Evolutionary conservation across 306 rosid species (phyloP), one percentile per base, ranked within the genome.

Genomic region (Citrullus colocynthis): DNA sequence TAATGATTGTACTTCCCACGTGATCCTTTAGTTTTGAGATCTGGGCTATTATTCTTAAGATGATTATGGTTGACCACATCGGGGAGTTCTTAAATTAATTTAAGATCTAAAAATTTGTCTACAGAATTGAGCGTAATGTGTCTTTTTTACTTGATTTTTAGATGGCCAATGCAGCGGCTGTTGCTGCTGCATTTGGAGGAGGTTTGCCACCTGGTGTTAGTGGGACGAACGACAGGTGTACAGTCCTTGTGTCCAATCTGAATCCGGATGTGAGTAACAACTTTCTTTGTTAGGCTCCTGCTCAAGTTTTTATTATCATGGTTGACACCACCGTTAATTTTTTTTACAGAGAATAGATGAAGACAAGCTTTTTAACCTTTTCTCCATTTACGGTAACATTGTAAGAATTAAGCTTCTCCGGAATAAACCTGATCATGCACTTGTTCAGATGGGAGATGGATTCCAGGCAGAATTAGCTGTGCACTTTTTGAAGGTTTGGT

Each of bases 391-490:
- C 73, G 99, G 99, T 51, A 96, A 96, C 89, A 96, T 96, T 82
- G 91, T 89, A 73, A 89, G 99, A 82, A 89, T 96, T 59, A 96
- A 92, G 89, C 91, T 96, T 75, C 97, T 96, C 79, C 89, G 97
- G 34, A 96, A 96, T 80, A 96, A 96, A 81, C 96, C 99, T 21
- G 99, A 96, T 86, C 98, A 96, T 78, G 99, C 98, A 49, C 99
- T 96, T 52, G 84, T 96, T 61, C 97, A 96, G 85, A 96, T 96
- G 99, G 98, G 98, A 30, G 99, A 96, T 84, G 99, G 99, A 78
- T 96, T 96, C 78, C 99, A 96, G 81, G 93, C 98, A 64, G 99
- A 96, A 87, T 78, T 96, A 82, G 99, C 99, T 15, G 99, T 96
- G 5, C 93, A 96, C 84, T 96, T 92, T 80, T 81, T 96, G 83